Conservation (phyloP, 1,139 yeast genomes). For the Diutina scorzettiae region DNA sequence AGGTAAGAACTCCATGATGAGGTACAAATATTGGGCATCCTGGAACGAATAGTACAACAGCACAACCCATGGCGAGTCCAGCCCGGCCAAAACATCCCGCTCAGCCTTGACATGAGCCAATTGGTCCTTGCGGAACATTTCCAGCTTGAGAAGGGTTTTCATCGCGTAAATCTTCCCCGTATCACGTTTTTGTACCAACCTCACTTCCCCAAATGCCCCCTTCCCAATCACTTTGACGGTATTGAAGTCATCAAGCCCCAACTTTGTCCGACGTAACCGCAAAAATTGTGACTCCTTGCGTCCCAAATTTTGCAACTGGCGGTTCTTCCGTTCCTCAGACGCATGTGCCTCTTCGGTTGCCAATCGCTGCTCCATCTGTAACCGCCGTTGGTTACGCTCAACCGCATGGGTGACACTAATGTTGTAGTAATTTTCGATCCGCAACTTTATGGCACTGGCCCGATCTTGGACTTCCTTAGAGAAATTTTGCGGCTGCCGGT, state of each 20-base stretch:
- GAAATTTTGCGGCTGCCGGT: conserved; percentile 73
- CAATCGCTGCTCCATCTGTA: conserved; percentile 58
- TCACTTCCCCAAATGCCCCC: conserved; percentile 80
- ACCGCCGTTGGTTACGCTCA: conserved; percentile 68
- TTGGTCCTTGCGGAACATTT: conserved; percentile 77
- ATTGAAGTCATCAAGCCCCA: conserved; percentile 60
- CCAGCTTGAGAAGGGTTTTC: conserved; percentile 68
- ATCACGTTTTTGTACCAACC: conserved; percentile 71
- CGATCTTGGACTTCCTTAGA: conserved; percentile 58
- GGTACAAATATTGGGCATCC: conserved; percentile 60
- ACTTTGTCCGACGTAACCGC: conserved; percentile 62
- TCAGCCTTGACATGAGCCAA: conserved; percentile 79
- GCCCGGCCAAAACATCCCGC: conserved; percentile 75
- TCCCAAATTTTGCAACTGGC: conserved; percentile 62
- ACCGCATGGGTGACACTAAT: conserved; percentile 72
- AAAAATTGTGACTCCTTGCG: conserved; percentile 69
- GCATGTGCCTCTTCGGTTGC: conserved; percentile 47
- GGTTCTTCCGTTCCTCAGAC: conserved; percentile 61
- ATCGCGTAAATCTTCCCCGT: conserved; percentile 79
- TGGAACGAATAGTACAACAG: conserved; percentile 73
- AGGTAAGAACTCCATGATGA: conserved; percentile 77
- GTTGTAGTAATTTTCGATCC: conserved; percentile 63
- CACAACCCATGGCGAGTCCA: conserved; percentile 83
- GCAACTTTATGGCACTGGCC: conserved; percentile 61
- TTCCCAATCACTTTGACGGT: conserved; percentile 79